These are phyloP conservation scores for Jimgerdemannia lactiflua DNA, from an alignment of 192 early-diverging fungal species.

Conservation along the genomic window DNA sequence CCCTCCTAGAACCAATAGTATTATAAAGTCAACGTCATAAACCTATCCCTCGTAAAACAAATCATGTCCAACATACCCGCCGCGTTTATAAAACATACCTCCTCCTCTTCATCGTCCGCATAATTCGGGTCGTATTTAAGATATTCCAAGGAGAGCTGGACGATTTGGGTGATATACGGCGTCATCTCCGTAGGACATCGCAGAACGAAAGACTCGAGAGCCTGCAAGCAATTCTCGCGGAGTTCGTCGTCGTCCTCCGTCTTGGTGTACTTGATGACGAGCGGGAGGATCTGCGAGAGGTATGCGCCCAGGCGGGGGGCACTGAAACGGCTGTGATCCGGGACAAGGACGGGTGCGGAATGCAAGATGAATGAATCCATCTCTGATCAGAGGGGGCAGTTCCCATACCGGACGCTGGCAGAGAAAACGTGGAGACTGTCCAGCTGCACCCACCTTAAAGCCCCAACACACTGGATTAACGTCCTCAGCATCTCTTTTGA, in stretches of 20 bases:
- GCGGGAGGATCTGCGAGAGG: constrained; percentile 57
- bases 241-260: constrained; percentile 77
- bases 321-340: constrained; percentile 62
- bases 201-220: constrained; percentile 74
- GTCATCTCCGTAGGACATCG: constrained; percentile 77
- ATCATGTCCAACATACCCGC: too few species aligned
- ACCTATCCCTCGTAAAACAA: too few species aligned
- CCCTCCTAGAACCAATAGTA: constrained; percentile 10
- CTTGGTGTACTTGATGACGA: constrained; percentile 53
- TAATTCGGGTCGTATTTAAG: constrained; percentile 88
- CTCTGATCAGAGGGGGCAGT: too few species aligned
- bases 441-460: constrained; percentile 53
- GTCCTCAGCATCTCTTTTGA: constrained; percentile 68
- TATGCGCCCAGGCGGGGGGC: constrained; percentile 64
- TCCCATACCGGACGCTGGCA: too few species aligned
- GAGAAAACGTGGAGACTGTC: too few species aligned
- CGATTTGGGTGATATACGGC: constrained; percentile 56
- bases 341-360: neutral
- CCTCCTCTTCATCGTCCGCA: constrained; percentile 63
- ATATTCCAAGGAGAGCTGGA: constrained; percentile 57
- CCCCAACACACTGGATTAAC: constrained; percentile 67
- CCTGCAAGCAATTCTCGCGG: constrained; percentile 77
- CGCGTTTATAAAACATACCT: neutral
- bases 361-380: too few species aligned
- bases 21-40: neutral